Evolutionary conservation across 2,329 filamentous ascomycete species (phyloP).

Genomic region (Neopestalotiopsis sp.): DNA sequence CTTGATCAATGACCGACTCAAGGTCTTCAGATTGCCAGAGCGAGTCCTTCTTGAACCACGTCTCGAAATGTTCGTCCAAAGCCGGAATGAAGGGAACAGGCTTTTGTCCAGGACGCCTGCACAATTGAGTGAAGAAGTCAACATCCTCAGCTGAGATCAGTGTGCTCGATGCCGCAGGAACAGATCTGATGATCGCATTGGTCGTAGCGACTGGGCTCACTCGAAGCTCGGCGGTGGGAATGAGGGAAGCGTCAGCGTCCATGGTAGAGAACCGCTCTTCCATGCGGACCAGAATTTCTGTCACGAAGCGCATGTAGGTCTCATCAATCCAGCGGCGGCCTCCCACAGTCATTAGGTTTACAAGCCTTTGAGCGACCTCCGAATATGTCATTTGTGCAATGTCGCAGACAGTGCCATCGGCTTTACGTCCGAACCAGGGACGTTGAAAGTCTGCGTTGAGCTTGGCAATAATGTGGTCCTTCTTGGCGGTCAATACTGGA

Average conservation of each 20-base stretch:
- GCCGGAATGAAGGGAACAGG: conserved; percentile 40
- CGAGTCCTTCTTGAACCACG: conserved; percentile 45
- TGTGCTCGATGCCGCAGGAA: conserved; percentile 22
- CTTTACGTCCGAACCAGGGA: conserved; percentile 51
- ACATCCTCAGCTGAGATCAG: conserved; percentile 28
- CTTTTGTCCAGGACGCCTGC: conserved; percentile 35
- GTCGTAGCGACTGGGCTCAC: conserved; percentile 11
- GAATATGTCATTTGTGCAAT: conserved; percentile 53
- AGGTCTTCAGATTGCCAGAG: conserved; percentile 44
- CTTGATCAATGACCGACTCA: conserved; percentile 39
- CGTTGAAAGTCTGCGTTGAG: conserved; percentile 54
- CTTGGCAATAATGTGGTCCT: conserved; percentile 48
- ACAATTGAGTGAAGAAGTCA: conserved; percentile 36
- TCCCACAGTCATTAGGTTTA: conserved; percentile 49
- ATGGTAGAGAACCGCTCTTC: conserved; percentile 24
- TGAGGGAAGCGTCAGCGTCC: conserved; percentile 9
- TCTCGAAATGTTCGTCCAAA: conserved; percentile 41
- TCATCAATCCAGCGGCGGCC: conserved; percentile 43
- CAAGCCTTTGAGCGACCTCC: conserved; percentile 49
- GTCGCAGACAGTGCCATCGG: conserved; percentile 46
- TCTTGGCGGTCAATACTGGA: conserved; percentile 44
- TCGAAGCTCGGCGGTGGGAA: conserved; percentile 9
- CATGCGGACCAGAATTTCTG: conserved; percentile 31
- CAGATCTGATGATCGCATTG: conserved; percentile 12
- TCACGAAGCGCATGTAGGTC: conserved; percentile 26